These are phyloP conservation scores for Penicillium sclerotigenum DNA, from an alignment of 2,329 filamentous ascomycete genomes.

Conservation along the genomic window DNA sequence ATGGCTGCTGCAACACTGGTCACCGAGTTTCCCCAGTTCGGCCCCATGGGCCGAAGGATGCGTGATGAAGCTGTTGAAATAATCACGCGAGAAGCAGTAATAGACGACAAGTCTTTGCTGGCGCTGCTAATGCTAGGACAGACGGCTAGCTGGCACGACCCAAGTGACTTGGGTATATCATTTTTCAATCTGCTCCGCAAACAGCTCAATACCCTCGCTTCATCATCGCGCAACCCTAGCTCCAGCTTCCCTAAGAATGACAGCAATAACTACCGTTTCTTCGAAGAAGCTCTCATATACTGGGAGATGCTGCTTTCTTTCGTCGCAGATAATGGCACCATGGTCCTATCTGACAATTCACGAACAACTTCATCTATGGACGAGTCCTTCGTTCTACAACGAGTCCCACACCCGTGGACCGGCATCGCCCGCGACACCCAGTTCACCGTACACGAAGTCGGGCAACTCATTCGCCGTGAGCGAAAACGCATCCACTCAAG, in stretches of 20 bases:
- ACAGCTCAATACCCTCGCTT: constrained; percentile 44
- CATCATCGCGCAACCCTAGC: constrained; percentile 9
- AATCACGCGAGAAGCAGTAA: constrained; percentile 47
- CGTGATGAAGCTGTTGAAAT: constrained; percentile 53
- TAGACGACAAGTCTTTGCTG: constrained; percentile 56
- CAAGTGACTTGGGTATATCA: constrained; percentile 53
- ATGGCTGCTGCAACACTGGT: constrained; percentile 62
- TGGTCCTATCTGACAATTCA: constrained; percentile 23
- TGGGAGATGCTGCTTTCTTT: constrained; percentile 60
- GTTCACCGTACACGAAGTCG: constrained; percentile 45
- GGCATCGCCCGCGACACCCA: constrained; percentile 40
- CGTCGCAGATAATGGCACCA: constrained; percentile 45
- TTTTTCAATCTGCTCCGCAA: constrained; percentile 46
- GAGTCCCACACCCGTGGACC: constrained; percentile 41
- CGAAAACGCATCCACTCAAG: constrained; percentile 35
- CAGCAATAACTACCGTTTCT: constrained; percentile 51
- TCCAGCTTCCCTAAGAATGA: constrained; percentile 16
- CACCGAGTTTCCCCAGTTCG: constrained; percentile 56
- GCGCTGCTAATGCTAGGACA: constrained; percentile 58
- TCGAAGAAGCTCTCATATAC: constrained; percentile 55
- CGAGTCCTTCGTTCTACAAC: constrained; percentile 33
- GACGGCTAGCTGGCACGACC: constrained; percentile 60
- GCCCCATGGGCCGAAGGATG: constrained; percentile 49
- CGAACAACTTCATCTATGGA: constrained; percentile 15
- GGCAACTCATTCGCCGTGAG: constrained; percentile 41